phyloP scores from a whole-genome alignment of 1,284 basidiomycete genomes.

The Lentinula novae-zelandiae region DNA sequence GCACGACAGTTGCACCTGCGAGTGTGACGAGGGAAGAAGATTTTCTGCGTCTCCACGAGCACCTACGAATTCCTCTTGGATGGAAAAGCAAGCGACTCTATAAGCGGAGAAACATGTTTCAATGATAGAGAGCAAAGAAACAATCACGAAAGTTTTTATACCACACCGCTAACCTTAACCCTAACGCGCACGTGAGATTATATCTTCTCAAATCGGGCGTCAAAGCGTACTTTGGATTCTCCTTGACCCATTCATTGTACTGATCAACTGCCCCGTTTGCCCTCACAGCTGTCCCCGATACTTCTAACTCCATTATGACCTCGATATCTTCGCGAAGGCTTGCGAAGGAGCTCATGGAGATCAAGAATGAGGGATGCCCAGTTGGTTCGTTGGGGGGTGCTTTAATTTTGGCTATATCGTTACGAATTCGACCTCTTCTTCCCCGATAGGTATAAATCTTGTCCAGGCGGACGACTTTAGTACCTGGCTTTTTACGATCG shows the following conservation, averaged over 20 bases:
- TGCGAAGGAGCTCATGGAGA: constrained; percentile 70
- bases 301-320: constrained; percentile 36
- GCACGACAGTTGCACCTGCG: constrained; percentile 20
- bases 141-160: constrained; percentile 10
- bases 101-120: constrained; percentile 39
- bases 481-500: constrained; percentile 70
- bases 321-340: constrained; percentile 65
- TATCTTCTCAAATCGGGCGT: neutral
- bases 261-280: neutral
- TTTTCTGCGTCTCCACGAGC: constrained; percentile 60
- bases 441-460: constrained; percentile 58
- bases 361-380: constrained; percentile 67
- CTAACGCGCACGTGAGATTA: neutral
- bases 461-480: constrained; percentile 70
- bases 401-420: neutral
- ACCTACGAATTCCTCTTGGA: constrained; percentile 48
- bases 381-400: constrained; percentile 44
- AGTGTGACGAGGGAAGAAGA: constrained; percentile 26
- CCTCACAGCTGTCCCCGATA: neutral
- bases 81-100: constrained; percentile 63
- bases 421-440: neutral
- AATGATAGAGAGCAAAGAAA: constrained; percentile 25
- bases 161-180: neutral
- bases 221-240: neutral
- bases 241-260: neutral